Evolutionary conservation across 345 rosid genomes (phyloP).

Genomic region (Microcos paniculata): DNA sequence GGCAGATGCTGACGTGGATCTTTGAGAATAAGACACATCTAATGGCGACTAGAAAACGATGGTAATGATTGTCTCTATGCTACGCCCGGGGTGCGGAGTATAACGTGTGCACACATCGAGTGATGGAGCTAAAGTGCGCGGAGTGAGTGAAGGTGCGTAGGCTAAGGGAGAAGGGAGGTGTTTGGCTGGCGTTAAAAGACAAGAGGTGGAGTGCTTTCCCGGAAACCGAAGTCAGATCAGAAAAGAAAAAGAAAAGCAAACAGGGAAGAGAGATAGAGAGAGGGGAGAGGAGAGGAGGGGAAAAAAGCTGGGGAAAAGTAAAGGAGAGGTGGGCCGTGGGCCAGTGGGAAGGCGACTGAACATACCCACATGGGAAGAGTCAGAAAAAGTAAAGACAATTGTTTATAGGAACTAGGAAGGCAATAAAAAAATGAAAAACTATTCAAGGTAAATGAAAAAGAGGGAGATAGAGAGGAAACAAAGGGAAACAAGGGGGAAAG

Average conservation of each 20-base stretch:
- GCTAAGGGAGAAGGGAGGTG: constrained; percentile 25
- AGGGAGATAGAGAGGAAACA: not conserved
- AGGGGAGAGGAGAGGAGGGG: constrained; percentile 3
- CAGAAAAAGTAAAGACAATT: constrained; percentile 54
- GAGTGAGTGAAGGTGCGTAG: constrained; percentile 17
- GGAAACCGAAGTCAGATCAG: constrained; percentile 45
- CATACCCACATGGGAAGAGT: constrained; percentile 60
- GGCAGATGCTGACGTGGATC: constrained; percentile 53
- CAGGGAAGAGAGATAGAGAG: not conserved
- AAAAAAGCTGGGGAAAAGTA: constrained; percentile 17
- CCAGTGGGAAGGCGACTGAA: constrained; percentile 58
- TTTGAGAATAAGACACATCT: constrained; percentile 40
- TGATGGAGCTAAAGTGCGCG: constrained; percentile 7
- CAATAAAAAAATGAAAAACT: not conserved
- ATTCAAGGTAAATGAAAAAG: not conserved
- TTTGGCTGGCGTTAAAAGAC: constrained; percentile 29
- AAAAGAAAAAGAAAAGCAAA: constrained; percentile 2
- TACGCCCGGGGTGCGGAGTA: constrained; percentile 36
- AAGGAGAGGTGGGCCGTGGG: constrained; percentile 58
- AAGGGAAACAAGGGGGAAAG: not conserved
- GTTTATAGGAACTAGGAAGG: constrained; percentile 16
- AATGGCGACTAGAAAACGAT: constrained; percentile 20
- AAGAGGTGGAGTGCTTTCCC: constrained; percentile 41
- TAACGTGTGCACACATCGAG: not conserved
- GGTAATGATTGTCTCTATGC: constrained; percentile 13